A percentile compares a stretch with the other conserved stretches of the same genome.
phyloP scores from a whole-genome alignment of 1,284 basidiomycete genomes.

The Apiotrichum mycotoxinovorans region DNA sequence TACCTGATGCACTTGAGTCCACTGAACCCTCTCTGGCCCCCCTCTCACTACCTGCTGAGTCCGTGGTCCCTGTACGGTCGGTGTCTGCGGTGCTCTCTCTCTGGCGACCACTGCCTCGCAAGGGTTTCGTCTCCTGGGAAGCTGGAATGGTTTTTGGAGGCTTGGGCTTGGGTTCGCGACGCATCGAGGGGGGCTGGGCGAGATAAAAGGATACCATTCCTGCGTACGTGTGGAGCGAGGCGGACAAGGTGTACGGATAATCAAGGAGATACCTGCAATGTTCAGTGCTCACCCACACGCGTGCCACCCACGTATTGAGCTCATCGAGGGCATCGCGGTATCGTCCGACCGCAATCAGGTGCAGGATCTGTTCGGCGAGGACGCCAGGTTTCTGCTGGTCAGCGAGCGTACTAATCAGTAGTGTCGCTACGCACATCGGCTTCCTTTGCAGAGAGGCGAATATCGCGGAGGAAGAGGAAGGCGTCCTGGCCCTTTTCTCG shows the following conservation, averaged over 20 bases:
- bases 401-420: background rate
- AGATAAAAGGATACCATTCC: slow-evolving; percentile 64
- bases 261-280: slow-evolving; percentile 70
- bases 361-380: slow-evolving; percentile 67
- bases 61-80: background rate
- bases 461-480: slow-evolving; percentile 30
- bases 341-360: slow-evolving; percentile 59
- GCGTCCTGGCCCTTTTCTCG: slow-evolving; percentile 9
- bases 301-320: slow-evolving; percentile 65
- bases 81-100: background rate
- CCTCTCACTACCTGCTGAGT: no score
- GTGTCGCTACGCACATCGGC: slow-evolving; percentile 23
- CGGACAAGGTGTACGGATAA: slow-evolving; percentile 77
- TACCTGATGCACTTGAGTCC: background rate
- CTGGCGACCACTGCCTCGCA: no score
- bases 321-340: slow-evolving; percentile 73
- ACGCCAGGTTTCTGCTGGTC: slow-evolving; percentile 63
- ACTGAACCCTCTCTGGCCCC: background rate
- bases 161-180: background rate
- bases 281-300: slow-evolving; percentile 13
- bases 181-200: slow-evolving; percentile 40
- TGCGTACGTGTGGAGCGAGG: slow-evolving; percentile 73
- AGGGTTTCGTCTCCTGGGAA: background rate
- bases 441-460: slow-evolving; percentile 31
- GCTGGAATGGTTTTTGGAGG: background rate